Percentiles rank a stretch among this genome's conserved stretches.
Evolutionary conservation across 345 rosid genomes (phyloP).

Genomic region (Lenwebbia sp.): DNA sequence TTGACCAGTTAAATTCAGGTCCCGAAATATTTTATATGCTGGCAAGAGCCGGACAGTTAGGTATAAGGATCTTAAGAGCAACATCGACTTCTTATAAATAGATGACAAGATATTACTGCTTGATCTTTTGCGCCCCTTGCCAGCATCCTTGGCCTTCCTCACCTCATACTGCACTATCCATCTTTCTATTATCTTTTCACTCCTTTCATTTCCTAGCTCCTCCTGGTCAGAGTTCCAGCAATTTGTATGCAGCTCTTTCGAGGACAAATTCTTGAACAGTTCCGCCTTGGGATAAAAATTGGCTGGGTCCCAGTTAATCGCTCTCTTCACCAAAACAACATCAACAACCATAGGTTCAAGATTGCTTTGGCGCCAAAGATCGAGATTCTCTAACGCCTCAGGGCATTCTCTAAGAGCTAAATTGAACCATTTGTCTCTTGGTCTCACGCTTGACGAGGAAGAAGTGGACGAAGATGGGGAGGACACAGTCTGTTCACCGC

Average conservation of each 20-base stretch:
- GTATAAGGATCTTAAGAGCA: constrained; percentile 84
- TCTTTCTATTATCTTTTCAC: constrained; percentile 77
- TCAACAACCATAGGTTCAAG: constrained; percentile 76
- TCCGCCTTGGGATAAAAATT: constrained; percentile 34
- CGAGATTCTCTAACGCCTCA: constrained; percentile 69
- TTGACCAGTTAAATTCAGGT: constrained; percentile 66
- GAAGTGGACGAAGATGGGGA: constrained; percentile 82
- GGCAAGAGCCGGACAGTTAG: constrained; percentile 79
- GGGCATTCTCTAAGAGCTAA: constrained; percentile 90
- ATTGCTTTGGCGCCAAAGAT: constrained; percentile 60
- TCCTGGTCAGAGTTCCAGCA: constrained; percentile 62
- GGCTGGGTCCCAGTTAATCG: constrained; percentile 35
- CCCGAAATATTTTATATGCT: constrained; percentile 74
- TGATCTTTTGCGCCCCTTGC: constrained; percentile 51
- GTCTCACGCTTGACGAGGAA: constrained; percentile 66
- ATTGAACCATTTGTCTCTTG: constrained; percentile 93
- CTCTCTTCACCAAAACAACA: constrained; percentile 62
- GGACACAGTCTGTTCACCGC: constrained; percentile 64
- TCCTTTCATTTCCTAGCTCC: constrained; percentile 42
- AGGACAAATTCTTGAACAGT: constrained; percentile 36
- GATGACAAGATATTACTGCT: constrained; percentile 41
- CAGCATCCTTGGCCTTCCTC: constrained; percentile 43
- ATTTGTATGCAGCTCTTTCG: constrained; percentile 28
- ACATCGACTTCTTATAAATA: constrained; percentile 67
- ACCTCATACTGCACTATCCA: constrained; percentile 85